Conservation (phyloP, 2,329 filamentous ascomycete genomes). For the Pseudogymnoascus sp. region DNA sequence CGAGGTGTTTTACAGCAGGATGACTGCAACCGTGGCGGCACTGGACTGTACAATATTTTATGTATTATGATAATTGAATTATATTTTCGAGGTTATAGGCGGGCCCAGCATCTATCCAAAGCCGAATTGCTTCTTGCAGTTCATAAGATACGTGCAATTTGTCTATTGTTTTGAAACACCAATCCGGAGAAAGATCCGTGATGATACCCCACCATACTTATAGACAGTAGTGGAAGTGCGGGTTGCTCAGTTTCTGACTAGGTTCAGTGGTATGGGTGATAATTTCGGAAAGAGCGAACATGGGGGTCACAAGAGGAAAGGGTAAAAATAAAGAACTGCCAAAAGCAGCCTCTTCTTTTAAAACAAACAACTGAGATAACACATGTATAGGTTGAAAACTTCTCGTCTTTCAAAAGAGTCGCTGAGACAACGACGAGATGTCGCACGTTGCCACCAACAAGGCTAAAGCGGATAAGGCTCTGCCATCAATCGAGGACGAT, state of each 20-base stretch:
- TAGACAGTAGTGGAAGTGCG: background rate
- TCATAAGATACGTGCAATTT: background rate
- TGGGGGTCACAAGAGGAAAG: background rate
- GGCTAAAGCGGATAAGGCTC: too few relatives aligned
- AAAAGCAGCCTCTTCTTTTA: background rate
- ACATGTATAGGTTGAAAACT: background rate
- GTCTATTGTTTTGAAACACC: background rate
- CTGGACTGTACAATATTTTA: background rate
- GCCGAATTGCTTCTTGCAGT: too few relatives aligned
- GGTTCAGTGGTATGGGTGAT: background rate
- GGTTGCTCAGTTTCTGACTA: background rate
- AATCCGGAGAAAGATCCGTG: too few relatives aligned
- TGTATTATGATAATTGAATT: background rate
- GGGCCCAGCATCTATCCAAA: background rate
- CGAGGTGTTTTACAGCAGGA: background rate
- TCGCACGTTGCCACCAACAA: background rate
- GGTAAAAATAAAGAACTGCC: background rate
- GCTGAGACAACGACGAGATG: background rate
- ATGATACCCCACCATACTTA: too few relatives aligned
- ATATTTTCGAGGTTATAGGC: background rate
- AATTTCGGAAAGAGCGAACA: background rate
- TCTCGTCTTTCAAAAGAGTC: background rate
- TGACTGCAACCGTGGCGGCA: background rate
- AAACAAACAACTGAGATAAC: background rate
- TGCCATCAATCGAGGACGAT: too few relatives aligned